Conservation (phyloP, 1,139 yeast genomes). For the Nadsonia commutata region DNA sequence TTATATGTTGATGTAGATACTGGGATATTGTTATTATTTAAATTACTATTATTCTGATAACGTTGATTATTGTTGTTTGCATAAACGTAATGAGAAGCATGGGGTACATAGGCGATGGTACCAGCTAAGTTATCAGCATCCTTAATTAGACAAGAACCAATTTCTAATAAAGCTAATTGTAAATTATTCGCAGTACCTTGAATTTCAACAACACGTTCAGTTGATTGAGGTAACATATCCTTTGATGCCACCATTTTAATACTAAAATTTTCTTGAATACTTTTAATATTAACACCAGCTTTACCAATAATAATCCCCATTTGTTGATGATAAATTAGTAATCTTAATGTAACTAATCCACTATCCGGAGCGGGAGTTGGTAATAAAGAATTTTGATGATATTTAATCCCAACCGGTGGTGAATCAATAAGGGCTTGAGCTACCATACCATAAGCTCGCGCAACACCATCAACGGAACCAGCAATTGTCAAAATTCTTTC, state of each 20-base stretch:
- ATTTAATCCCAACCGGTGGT: slow-evolving; percentile 24
- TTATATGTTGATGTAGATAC: slow-evolving; percentile 1
- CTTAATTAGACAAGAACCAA: slow-evolving; percentile 61
- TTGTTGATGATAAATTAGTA: slow-evolving; percentile 72
- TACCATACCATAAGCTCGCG: slow-evolving; percentile 58
- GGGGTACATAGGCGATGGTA: not conserved
- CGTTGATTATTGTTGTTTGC: not conserved
- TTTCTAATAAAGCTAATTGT: slow-evolving; percentile 41
- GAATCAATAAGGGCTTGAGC: slow-evolving; percentile 44
- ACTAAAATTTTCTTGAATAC: slow-evolving; percentile 52
- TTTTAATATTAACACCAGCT: slow-evolving; percentile 69
- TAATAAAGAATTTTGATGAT: slow-evolving; percentile 35
- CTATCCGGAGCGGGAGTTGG: slow-evolving; percentile 30
- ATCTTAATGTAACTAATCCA: slow-evolving; percentile 44
- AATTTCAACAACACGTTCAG: slow-evolving; percentile 77
- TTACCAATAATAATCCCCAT: slow-evolving; percentile 87
- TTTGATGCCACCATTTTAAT: slow-evolving; percentile 84
- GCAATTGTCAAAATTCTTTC: slow-evolving; percentile 74
- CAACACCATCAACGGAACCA: slow-evolving; percentile 62
- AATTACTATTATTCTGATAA: not conserved
- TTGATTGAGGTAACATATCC: slow-evolving; percentile 68
- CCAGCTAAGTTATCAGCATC: slow-evolving; percentile 31
- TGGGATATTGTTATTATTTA: not conserved
- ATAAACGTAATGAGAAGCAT: not conserved
- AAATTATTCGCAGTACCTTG: slow-evolving; percentile 67